A percentile compares a stretch with the other conserved stretches of the same genome.
These are phyloP conservation scores for Calonectria leucothoes DNA, from an alignment of 2,329 filamentous ascomycete genomes.

Conservation along the genomic window DNA sequence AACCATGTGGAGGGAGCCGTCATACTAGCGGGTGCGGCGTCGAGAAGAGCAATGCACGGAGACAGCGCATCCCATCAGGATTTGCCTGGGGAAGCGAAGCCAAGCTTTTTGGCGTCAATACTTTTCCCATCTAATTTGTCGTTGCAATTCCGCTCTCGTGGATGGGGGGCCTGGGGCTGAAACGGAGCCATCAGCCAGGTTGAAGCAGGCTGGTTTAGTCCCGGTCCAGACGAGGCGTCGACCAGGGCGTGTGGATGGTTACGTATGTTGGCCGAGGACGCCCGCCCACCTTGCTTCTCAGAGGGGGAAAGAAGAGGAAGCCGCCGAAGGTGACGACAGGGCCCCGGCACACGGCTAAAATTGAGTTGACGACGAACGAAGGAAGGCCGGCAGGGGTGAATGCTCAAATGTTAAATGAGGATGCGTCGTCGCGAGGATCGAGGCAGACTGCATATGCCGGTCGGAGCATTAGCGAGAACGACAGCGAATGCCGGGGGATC, in stretches of 20 bases:
- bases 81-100: slow-evolving; percentile 20
- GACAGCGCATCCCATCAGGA: not conserved
- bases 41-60: not conserved
- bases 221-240: not conserved
- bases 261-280: slow-evolving; percentile 4
- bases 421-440: not conserved
- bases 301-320: not conserved
- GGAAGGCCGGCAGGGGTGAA: not conserved
- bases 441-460: not conserved
- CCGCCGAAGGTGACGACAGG: not conserved
- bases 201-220: slow-evolving; percentile 2
- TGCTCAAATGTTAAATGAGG: slow-evolving; percentile 1
- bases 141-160: slow-evolving; percentile 11
- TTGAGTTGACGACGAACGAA: not conserved
- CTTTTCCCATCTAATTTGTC: not conserved
- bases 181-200: slow-evolving; percentile 3
- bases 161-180: not conserved
- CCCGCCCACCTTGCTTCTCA: not conserved
- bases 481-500: not conserved
- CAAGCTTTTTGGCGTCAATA: not conserved
- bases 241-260: slow-evolving; percentile 1
- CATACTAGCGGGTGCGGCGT: slow-evolving; percentile 4
- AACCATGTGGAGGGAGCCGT: slow-evolving; percentile 4
- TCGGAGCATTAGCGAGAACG: not conserved
- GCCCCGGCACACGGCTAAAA: not conserved